A percentile compares a stretch with the other conserved stretches of the same genome.
Conservation (phyloP, 2,329 filamentous ascomycete genomes). For the Didymella pomorum region DNA sequence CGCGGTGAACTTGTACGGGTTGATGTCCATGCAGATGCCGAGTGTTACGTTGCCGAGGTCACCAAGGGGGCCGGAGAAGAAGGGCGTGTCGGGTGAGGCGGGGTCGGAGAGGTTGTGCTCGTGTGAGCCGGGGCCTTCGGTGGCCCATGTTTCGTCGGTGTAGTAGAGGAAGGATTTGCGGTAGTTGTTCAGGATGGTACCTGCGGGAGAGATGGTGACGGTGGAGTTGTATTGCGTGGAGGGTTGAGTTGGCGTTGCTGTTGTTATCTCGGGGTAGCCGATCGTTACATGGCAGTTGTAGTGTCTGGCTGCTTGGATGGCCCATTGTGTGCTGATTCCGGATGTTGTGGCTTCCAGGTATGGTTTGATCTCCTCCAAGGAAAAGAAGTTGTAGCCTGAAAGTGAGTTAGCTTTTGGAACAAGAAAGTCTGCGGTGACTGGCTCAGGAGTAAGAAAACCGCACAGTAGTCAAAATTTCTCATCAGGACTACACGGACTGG, state of each 20-base stretch:
- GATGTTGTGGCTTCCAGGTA: constrained; percentile 72
- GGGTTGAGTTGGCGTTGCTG: constrained; percentile 28
- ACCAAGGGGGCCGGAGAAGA: constrained; percentile 50
- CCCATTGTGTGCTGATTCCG: constrained; percentile 77
- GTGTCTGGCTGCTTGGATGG: constrained; percentile 69
- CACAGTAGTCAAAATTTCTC: not conserved
- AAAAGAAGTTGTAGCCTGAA: constrained; percentile 79
- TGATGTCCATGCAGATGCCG: constrained; percentile 67
- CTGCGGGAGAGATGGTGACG: constrained; percentile 64
- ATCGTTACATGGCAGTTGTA: constrained; percentile 72
- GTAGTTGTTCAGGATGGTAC: constrained; percentile 66
- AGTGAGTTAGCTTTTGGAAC: constrained; percentile 9
- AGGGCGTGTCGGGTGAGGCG: constrained; percentile 37
- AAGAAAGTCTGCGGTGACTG: not conserved
- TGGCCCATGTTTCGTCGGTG: constrained; percentile 71
- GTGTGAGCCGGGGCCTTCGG: constrained; percentile 55
- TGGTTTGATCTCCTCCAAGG: constrained; percentile 70
- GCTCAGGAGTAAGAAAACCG: not conserved
- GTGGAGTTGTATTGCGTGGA: constrained; percentile 65
- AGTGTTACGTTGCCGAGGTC: constrained; percentile 49
- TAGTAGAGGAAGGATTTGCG: constrained; percentile 72
- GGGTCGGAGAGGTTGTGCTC: constrained; percentile 32
- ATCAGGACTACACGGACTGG: not conserved
- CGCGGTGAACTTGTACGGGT: constrained; percentile 68
- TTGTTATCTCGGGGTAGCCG: constrained; percentile 73